Evolutionary conservation across 345 rosid genomes (phyloP).

Genomic region (Abelmoschus esculentus): DNA sequence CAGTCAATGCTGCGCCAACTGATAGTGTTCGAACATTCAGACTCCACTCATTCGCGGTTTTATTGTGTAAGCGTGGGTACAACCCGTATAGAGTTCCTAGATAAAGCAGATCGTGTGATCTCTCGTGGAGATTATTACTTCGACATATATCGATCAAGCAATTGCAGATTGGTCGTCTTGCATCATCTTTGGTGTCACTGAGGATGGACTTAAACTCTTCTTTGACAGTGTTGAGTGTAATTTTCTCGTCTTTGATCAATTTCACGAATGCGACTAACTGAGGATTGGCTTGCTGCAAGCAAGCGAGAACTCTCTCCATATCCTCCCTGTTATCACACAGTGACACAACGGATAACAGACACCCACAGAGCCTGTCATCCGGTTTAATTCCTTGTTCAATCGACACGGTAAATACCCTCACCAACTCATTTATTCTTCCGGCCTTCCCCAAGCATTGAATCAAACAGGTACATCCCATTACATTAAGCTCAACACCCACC

Average conservation of each 20-base stretch:
- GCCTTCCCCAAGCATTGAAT: constrained; percentile 77
- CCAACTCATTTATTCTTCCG: constrained; percentile 55
- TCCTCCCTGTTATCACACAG: constrained; percentile 52
- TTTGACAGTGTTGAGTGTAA: constrained; percentile 39
- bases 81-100: constrained; percentile 68
- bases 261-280: constrained; percentile 53
- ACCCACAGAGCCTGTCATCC: constrained; percentile 82
- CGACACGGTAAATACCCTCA: constrained; percentile 43
- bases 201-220: constrained; percentile 56
- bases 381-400: constrained; percentile 52
- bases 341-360: constrained; percentile 71
- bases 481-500: constrained; percentile 53
- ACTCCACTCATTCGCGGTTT: constrained; percentile 65
- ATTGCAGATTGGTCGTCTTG: constrained; percentile 84
- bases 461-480: constrained; percentile 90
- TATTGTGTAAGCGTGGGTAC: constrained; percentile 72
- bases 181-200: constrained; percentile 45
- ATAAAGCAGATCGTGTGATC: constrained; percentile 82
- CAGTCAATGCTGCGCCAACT: constrained; percentile 76
- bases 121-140: constrained; percentile 38
- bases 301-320: constrained; percentile 47
- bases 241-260: constrained; percentile 41
- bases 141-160: constrained; percentile 82
- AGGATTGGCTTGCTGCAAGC: constrained; percentile 59
- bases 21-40: constrained; percentile 77